Conservation (phyloP, 208 protist species). For the Wallacemonas rigidus region DNA sequence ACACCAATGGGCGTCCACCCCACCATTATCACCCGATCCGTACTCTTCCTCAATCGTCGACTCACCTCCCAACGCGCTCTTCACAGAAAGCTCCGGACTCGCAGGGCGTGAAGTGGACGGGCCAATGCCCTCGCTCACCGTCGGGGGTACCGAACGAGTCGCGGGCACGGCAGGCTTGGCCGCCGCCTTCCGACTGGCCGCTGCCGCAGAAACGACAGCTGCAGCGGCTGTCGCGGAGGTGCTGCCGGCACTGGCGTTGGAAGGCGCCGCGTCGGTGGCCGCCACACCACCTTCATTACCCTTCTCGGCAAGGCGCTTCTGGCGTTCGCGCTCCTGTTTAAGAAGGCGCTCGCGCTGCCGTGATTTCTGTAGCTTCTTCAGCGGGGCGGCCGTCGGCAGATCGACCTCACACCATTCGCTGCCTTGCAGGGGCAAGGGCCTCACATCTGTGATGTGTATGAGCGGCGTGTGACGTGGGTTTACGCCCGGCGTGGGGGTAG, state of each 20-base stretch:
- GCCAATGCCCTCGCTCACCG: constrained; percentile 7
- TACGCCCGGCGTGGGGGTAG: too few relatives aligned
- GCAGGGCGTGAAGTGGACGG: neutral
- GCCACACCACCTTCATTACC: constrained; percentile 2
- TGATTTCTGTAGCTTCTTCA: constrained; percentile 26
- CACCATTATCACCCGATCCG: neutral
- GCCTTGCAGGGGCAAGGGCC: constrained; percentile 48
- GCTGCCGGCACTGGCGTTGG: neutral
- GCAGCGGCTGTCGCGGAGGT: constrained; percentile 1
- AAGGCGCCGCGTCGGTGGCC: too few relatives aligned
- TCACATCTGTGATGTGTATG: constrained; percentile 41
- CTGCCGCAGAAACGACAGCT: neutral
- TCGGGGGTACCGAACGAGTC: neutral
- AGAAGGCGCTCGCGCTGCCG: constrained; percentile 29
- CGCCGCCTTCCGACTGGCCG: neutral
- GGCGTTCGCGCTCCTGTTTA: constrained; percentile 24
- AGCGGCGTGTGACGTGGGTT: constrained; percentile 17
- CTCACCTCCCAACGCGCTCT: neutral
- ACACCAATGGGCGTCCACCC: constrained; percentile 48
- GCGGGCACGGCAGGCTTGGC: neutral
- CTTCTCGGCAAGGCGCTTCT: constrained; percentile 7
- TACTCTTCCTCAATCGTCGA: neutral
- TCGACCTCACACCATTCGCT: constrained; percentile 51
- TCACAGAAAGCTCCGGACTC: neutral
- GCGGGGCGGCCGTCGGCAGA: constrained; percentile 46